Base-by-base conservation (phyloP, 2,329 filamentous ascomycete species). In the Fusarium subglutinans region DNA sequence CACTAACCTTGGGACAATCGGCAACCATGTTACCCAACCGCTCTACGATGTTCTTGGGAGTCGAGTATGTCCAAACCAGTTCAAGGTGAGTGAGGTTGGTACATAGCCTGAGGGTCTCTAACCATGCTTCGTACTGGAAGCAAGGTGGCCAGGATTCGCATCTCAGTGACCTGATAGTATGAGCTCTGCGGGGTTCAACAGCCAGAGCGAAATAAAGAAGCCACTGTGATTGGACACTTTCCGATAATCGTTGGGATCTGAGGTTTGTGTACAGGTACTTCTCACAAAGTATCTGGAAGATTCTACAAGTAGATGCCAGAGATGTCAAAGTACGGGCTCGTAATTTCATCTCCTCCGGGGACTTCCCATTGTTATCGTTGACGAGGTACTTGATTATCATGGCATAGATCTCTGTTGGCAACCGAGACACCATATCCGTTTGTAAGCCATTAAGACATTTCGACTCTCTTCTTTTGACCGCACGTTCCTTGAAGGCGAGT, bases 161-260 rank as follows among this genome's bases (percentile, higher is more conserved):
- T 2, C 22, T 33, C 20, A 76, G 59, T 6, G 65, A 65, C 41
- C 26, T 15, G 6, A 76, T 53, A 20, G 48, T 9, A 3, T 4
- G n/a, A 8, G 51, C 43, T 3, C 71, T 59, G 5, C 37, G 53
- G n/a, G 74, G 72, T 12, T 71, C 64, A 5, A 73, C 30, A 6
- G 37, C 24, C 6, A 76, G 22, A 1, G 61, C 22, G 20, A 73
- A 64, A 1, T 33, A 26, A 22, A 76, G 55, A 0, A 22, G 40
- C 58, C 68, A 74, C 3, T 66, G 61, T 4, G 35, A 30, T 17
- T 38, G 22, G 35, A 37, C 3, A n/a, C 10, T 11, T 50, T 8
- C 53, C 40, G 13, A 66, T 15, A 53, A n/a, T 35, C 33, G 17
- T 13, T 33, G 15, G 22, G 47, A 50, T 33, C 28, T n/a, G 8